Evolutionary conservation across 192 early-diverging fungal genomes (phyloP), one percentile per base, ranked within the genome.

Genomic region (Oehlia diaphana): DNA sequence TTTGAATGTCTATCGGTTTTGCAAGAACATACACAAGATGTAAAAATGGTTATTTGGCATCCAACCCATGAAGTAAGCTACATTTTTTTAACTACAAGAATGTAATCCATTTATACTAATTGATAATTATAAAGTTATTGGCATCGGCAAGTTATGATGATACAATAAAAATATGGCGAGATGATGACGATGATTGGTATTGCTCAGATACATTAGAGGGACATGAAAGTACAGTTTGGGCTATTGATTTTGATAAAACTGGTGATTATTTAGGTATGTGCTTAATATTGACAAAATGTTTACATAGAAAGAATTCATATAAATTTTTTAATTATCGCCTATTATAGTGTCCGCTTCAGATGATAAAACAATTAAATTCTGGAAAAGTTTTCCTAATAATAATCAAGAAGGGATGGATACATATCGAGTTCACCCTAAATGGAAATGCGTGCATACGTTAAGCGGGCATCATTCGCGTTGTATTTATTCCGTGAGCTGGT

Each of bases 131-230:
- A 61, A 26, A 87, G 83, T 73, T 96, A 37, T 87, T 99, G 9
- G 94, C 90, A 4, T 96, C 94, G 9, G 94, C 93, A 9, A 93
- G 92, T 80, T 98, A 99, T 79, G 98, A 99, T 78, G 95, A 99
- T 79, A 95, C 95, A 4, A 92, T 99, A 73, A 92, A 94, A 77
- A 88, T 99, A 42, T 99, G 96, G 96, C 89, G 87, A 66, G 97
- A 99, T 39, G 94, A 99, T 76, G 93, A 95, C 75, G 98, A 98
- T 78, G 98, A 99, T 84, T 99, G 98, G 98, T 93, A 93, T 81
- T 95, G 94, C 78, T 90, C 92, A 26, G 93, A 94, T 64, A 95
- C 94, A 16, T 85, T 99, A 35, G 84, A 89, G 16, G 96, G 95
- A 9, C 96, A 97, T 78, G 86, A 86, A 23, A 95, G 94, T 26